These are phyloP conservation scores for Podospora australis DNA, from an alignment of 495 filamentous ascomycete species.

Conservation along the genomic window DNA sequence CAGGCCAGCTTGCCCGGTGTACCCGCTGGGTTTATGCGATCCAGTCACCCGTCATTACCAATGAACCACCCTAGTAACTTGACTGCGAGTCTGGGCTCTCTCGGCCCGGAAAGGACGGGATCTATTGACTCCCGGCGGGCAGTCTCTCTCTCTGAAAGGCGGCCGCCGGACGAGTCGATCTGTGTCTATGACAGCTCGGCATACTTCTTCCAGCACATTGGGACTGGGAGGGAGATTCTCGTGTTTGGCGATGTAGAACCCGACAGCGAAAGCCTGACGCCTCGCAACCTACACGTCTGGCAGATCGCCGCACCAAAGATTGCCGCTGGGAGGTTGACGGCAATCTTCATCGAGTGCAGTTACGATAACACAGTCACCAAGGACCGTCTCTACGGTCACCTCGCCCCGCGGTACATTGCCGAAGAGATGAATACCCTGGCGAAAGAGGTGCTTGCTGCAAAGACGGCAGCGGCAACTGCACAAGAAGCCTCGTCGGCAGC, in stretches of 20 bases:
- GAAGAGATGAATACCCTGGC: constrained; percentile 71
- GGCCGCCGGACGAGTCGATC: constrained; percentile 29
- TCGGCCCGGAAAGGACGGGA: constrained; percentile 12
- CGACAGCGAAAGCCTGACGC: constrained; percentile 71
- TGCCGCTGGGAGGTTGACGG: constrained; percentile 56
- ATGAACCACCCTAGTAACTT: constrained; percentile 19
- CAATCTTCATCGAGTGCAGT: constrained; percentile 92
- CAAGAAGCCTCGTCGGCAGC: too few relatives aligned
- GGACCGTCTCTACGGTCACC: constrained; percentile 75
- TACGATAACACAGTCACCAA: constrained; percentile 73
- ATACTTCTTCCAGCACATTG: constrained; percentile 77
- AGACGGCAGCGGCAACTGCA: not conserved
- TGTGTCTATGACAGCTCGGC: constrained; percentile 79
- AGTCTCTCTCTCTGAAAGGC: constrained; percentile 18
- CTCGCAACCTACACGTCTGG: constrained; percentile 79
- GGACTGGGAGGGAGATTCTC: constrained; percentile 66
- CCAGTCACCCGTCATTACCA: too few relatives aligned
- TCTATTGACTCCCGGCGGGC: constrained; percentile 8
- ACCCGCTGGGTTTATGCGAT: constrained; percentile 9
- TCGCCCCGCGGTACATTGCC: constrained; percentile 73
- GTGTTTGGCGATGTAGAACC: constrained; percentile 96
- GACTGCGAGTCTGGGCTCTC: constrained; percentile 6
- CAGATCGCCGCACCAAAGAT: constrained; percentile 78
- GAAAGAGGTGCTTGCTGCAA: constrained; percentile 47
- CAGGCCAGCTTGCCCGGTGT: constrained; percentile 7